Evolutionary conservation across 306 rosid species (phyloP).

Genomic region (Corylus heterophylla): DNA sequence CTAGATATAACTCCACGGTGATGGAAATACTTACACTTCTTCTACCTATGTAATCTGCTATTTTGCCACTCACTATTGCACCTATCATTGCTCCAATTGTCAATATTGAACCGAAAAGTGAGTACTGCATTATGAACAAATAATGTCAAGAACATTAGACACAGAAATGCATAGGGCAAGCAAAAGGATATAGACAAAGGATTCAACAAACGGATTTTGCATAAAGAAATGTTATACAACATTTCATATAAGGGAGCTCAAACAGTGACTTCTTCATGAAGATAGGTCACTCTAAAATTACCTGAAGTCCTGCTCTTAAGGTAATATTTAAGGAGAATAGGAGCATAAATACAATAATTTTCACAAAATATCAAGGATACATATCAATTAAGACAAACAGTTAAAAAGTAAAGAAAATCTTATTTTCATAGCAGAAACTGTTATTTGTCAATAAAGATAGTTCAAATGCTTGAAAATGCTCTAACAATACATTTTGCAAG

Average conservation of each 20-base stretch:
- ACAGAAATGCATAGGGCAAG: neutral
- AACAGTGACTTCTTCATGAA: neutral
- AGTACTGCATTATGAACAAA: conserved; percentile 46
- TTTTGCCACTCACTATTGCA: conserved; percentile 67
- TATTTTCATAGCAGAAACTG: too few relatives aligned
- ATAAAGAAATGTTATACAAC: neutral
- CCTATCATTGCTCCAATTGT: conserved; percentile 91
- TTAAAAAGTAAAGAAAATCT: too few relatives aligned
- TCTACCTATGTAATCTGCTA: conserved; percentile 75
- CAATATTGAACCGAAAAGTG: conserved; percentile 80
- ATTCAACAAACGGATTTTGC: neutral
- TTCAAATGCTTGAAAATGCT: neutral
- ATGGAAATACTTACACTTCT: conserved; percentile 60
- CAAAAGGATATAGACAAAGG: neutral
- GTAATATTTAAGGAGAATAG: neutral
- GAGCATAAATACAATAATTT: neutral
- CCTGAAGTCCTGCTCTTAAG: too few relatives aligned
- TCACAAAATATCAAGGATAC: neutral
- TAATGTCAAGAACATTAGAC: neutral
- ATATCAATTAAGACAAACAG: neutral
- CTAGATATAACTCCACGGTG: neutral
- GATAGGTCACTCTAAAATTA: too few relatives aligned
- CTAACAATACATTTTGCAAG: neutral
- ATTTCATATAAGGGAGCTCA: neutral
- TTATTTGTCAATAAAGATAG: neutral